These are phyloP conservation scores for Mimosa bimucronata DNA, from an alignment of 306 rosid genomes.

Conservation along the genomic window DNA sequence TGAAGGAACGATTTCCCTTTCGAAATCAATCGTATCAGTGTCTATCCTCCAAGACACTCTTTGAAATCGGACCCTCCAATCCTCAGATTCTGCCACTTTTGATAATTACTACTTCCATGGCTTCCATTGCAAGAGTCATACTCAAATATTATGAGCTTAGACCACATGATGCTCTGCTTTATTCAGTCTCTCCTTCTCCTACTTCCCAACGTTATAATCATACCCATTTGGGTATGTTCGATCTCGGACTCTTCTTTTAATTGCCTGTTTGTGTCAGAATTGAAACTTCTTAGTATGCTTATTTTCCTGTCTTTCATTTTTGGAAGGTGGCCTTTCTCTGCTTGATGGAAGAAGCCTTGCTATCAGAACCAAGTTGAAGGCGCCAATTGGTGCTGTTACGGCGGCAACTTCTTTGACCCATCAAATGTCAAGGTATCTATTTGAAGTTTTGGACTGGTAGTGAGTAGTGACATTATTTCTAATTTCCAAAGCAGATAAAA, in stretches of 20 bases:
- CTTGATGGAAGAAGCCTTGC: constrained; percentile 17
- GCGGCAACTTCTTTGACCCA: too few species aligned
- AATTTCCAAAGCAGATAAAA: neutral
- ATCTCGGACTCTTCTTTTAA: neutral
- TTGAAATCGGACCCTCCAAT: neutral
- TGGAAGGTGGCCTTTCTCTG: neutral
- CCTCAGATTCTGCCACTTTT: neutral
- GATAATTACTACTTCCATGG: neutral
- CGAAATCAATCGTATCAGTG: neutral
- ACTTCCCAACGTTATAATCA: neutral
- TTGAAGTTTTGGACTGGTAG: constrained; percentile 1
- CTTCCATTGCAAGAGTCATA: constrained; percentile 9
- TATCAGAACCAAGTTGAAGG: constrained; percentile 7
- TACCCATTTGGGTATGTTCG: neutral
- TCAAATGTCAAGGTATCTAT: constrained; percentile 11
- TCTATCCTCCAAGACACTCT: neutral
- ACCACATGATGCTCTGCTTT: neutral
- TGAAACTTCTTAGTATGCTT: neutral
- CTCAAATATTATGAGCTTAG: neutral
- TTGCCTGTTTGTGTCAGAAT: neutral
- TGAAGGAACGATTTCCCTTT: neutral
- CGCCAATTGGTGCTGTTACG: neutral
- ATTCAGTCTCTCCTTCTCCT: neutral
- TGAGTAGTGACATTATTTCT: constrained; percentile 16
- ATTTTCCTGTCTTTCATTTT: neutral